Conservation (phyloP, 371 early-diverging fungal species). For the Lichtheimia hyalospora region DNA sequence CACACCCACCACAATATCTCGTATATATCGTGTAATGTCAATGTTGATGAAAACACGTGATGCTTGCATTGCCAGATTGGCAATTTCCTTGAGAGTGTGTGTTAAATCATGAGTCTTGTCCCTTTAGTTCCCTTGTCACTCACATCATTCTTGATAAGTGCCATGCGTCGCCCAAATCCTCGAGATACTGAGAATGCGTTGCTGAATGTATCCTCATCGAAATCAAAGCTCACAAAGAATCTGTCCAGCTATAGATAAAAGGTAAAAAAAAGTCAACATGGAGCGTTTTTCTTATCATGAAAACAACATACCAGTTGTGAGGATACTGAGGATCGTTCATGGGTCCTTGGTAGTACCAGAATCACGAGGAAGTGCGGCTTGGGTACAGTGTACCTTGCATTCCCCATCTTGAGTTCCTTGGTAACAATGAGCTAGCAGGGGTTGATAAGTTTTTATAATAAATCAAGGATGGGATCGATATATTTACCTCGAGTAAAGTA, state of each 20-base stretch:
- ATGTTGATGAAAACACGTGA: constrained; percentile 54
- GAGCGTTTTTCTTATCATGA: neutral
- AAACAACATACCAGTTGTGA: constrained; percentile 29
- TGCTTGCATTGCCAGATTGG: constrained; percentile 44
- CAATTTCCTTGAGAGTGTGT: constrained; percentile 43
- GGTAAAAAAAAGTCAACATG: neutral
- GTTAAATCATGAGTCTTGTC: neutral
- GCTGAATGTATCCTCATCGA: constrained; percentile 39
- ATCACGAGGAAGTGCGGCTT: constrained; percentile 47
- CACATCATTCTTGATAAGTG: constrained; percentile 33
- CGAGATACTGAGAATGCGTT: constrained; percentile 4
- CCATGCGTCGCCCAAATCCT: constrained; percentile 15
- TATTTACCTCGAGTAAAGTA: constrained; percentile 46
- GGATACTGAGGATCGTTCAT: constrained; percentile 21
- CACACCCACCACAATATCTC: constrained; percentile 63
- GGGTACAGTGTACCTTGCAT: constrained; percentile 51
- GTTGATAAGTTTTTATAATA: too few species aligned
- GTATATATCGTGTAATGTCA: constrained; percentile 59
- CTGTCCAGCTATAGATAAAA: constrained; percentile 46
- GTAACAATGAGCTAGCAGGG: constrained; percentile 38
- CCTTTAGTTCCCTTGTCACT: neutral
- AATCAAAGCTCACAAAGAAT: constrained; percentile 53
- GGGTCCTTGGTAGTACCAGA: constrained; percentile 31
- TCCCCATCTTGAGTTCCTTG: constrained; percentile 50
- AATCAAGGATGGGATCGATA: neutral